Evolutionary conservation across 73 alveolate species (phyloP), one percentile per base, ranked within the genome.

Genomic region (Symbiodinium natans): DNA sequence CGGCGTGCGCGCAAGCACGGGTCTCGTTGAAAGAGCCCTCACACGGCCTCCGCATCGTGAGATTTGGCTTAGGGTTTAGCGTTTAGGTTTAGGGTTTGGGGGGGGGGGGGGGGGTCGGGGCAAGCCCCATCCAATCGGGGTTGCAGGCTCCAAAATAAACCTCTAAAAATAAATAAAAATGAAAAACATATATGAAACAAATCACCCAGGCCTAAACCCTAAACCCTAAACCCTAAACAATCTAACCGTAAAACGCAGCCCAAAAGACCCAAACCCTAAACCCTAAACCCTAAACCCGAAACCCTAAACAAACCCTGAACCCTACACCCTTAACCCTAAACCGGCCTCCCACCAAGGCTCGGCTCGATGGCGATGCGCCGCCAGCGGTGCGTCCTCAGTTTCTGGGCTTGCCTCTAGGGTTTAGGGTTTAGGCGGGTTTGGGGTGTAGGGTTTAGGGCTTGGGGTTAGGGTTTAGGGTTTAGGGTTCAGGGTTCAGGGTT

Each of bases 341-440:
- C 17, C 83, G 17, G 41, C 95, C 71, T 88, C 48, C 95, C 95
- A 33, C 34, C 29, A 41, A 88, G 71, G 17, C 43, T 71, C 17
- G 95, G 95, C 95, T 88, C 95, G 42, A 63, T 83, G 34, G 71
- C 71, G n/a, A 88, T 88, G 39, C 42, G 77, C 31, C 95, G 95
- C 95, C 95, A 88, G 34, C 95, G 84, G n/a, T 88, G 95, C 33
- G 95, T 88, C 95, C 95, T 88, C 41, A n/a, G 95, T 39, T 42
- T 74, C 85, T 15, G 40, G 27, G 19, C 40, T 36, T 29, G 19
- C 43, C 33, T 29, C 84, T n/a, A 29, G 75, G 17, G 75, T 59
- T 59, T 11, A 48, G 63, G 17, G 63, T 17, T 10, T 48, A 17
- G 63, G 23, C 17, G 63, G 63, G 63, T 48, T 48, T 48, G 63